phyloP scores from a whole-genome alignment of 441 rosid species.

The Populus hybrid region DNA sequence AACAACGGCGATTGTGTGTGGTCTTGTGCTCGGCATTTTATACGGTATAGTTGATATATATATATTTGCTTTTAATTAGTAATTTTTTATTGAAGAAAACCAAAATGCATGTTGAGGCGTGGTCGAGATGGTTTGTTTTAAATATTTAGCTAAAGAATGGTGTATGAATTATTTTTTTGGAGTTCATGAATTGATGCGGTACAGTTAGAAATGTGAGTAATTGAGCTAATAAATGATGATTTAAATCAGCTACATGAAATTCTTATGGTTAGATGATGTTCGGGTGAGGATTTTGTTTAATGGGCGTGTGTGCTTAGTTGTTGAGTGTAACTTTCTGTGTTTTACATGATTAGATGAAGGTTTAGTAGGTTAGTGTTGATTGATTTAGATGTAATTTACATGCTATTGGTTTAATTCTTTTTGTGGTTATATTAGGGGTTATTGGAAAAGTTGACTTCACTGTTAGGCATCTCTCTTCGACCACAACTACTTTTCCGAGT shows the following conservation, averaged over 20 bases:
- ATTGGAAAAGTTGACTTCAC: constrained; percentile 95
- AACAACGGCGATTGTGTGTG: constrained; percentile 76
- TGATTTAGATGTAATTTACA: not conserved
- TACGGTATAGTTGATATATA: constrained; percentile 46
- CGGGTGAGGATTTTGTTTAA: not conserved
- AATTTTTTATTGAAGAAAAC: not conserved
- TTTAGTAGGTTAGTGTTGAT: not conserved
- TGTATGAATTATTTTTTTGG: not conserved
- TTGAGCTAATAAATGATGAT: not conserved
- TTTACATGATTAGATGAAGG: not conserved
- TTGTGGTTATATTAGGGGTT: constrained; percentile 47
- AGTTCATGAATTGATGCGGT: not conserved
- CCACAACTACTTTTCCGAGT: constrained; percentile 66
- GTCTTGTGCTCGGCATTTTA: constrained; percentile 82
- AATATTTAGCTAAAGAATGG: not conserved
- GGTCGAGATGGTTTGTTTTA: not conserved
- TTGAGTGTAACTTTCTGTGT: not conserved
- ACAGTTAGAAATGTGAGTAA: not conserved
- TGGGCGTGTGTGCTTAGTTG: not conserved
- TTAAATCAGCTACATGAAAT: not conserved
- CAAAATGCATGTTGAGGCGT: not conserved
- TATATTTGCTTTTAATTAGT: not conserved
- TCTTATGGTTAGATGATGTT: not conserved
- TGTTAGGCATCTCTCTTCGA: constrained; percentile 90
- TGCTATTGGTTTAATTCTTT: constrained; percentile 15